phyloP scores from a whole-genome alignment of 345 rosid species.

The Sisymbrium altissimum region DNA sequence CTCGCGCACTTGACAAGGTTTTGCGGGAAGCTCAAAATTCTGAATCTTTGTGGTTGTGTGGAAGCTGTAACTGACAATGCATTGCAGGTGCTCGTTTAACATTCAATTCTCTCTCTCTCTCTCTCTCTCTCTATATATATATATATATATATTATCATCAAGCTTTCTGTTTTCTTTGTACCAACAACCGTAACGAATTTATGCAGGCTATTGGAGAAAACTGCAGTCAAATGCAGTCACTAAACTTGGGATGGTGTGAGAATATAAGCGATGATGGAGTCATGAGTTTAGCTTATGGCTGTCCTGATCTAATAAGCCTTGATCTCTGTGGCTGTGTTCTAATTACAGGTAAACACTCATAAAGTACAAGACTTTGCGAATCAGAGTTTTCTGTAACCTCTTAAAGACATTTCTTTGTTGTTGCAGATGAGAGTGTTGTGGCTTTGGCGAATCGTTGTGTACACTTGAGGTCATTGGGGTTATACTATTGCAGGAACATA shows the following conservation, averaged over 20 bases:
- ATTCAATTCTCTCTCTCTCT: too few species aligned
- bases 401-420: not conserved
- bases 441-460: conserved; percentile 78
- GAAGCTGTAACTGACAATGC: conserved; percentile 75
- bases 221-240: conserved; percentile 62
- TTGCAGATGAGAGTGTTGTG: conserved; percentile 78
- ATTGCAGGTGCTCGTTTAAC: conserved; percentile 54
- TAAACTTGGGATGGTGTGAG: conserved; percentile 98
- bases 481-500: conserved; percentile 87
- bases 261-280: conserved; percentile 81
- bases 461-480: conserved; percentile 70
- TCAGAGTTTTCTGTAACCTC: not conserved
- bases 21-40: conserved; percentile 58
- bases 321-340: conserved; percentile 76
- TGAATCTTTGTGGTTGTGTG: conserved; percentile 97
- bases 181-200: not conserved
- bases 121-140: too few species aligned
- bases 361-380: not conserved
- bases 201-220: conserved; percentile 78
- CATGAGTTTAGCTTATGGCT: conserved; percentile 78
- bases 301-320: conserved; percentile 77
- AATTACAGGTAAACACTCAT: conserved; percentile 63
- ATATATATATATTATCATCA: not conserved
- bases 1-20: conserved; percentile 52
- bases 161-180: not conserved